Percentiles rank a stretch among this genome's conserved stretches.
These are phyloP conservation scores for Ceraceosorus guamensis DNA, from an alignment of 1,284 basidiomycete genomes.

Conservation along the genomic window DNA sequence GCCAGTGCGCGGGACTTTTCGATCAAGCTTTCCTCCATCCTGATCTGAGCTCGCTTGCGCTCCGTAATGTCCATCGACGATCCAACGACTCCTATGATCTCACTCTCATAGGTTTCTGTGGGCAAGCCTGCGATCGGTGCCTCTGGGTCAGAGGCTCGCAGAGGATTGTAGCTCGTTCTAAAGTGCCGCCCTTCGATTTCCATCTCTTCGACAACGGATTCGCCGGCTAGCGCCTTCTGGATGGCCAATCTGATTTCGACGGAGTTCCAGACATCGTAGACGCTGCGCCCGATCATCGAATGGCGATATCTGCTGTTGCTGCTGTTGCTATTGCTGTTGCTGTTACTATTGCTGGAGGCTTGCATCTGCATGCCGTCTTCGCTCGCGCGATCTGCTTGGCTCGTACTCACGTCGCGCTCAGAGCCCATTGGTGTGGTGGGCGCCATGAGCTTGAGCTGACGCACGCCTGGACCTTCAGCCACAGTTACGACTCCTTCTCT, in stretches of 20 bases:
- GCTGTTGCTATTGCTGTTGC: constrained; percentile 5
- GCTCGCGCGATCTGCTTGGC: not conserved
- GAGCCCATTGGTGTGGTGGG: constrained; percentile 34
- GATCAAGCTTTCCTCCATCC: constrained; percentile 41
- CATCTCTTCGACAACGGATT: constrained; percentile 38
- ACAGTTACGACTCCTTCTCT: constrained; percentile 34
- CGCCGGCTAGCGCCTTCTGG: constrained; percentile 28
- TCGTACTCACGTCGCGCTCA: constrained; percentile 19
- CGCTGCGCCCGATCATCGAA: constrained; percentile 33
- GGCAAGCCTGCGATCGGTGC: constrained; percentile 54
- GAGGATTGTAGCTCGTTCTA: constrained; percentile 38
- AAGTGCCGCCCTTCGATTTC: constrained; percentile 43
- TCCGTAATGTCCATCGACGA: constrained; percentile 50
- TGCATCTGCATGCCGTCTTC: not conserved
- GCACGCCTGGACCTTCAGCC: constrained; percentile 39
- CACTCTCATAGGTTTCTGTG: constrained; percentile 20
- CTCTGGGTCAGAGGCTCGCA: constrained; percentile 42
- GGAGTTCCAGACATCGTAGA: constrained; percentile 38
- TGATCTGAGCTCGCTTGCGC: constrained; percentile 39
- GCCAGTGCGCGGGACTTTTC: constrained; percentile 45
- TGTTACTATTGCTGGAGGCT: constrained; percentile 1
- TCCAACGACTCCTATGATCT: constrained; percentile 46
- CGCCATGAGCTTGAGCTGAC: constrained; percentile 30
- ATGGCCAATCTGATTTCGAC: constrained; percentile 31
- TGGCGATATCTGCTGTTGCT: constrained; percentile 10